Conservation (phyloP, 2,329 filamentous ascomycete genomes). For the Pseudogymnoascus verrucosus region DNA sequence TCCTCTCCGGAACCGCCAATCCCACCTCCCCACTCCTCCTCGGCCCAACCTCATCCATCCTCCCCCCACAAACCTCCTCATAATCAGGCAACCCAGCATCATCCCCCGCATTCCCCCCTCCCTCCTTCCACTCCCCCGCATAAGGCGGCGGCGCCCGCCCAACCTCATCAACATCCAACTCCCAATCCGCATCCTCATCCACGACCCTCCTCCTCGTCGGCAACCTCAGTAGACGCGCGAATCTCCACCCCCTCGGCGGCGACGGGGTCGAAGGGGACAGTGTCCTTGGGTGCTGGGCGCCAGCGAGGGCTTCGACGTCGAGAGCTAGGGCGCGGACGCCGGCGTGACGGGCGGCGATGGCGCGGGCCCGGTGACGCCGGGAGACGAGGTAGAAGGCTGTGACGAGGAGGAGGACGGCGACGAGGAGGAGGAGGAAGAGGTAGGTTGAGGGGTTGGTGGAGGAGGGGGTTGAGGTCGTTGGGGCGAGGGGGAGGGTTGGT, state of each 20-base stretch:
- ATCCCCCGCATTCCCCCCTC: not conserved
- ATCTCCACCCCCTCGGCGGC: not conserved
- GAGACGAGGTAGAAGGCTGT: not conserved
- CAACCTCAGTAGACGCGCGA: not conserved
- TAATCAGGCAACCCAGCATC: not conserved
- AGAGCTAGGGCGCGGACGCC: not conserved
- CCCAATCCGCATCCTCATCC: conserved; percentile 1
- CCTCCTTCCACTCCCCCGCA: not conserved
- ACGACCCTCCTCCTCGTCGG: not conserved
- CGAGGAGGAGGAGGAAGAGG: not conserved
- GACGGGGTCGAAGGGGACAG: not conserved
- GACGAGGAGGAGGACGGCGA: not conserved
- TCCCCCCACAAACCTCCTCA: not conserved
- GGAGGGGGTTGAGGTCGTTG: not conserved
- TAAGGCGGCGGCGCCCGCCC: not conserved
- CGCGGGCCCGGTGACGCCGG: not conserved
- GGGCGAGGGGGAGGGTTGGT: not conserved
- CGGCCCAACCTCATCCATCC: not conserved
- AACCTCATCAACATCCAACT: not conserved
- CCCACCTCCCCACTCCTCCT: not conserved
- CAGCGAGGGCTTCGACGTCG: not conserved
- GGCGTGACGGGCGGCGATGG: not conserved
- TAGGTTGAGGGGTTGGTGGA: not conserved
- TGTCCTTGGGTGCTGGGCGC: not conserved
- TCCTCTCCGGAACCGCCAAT: not conserved